Conservation (phyloP, 306 rosid species). For the Vachellia collinsii region DNA sequence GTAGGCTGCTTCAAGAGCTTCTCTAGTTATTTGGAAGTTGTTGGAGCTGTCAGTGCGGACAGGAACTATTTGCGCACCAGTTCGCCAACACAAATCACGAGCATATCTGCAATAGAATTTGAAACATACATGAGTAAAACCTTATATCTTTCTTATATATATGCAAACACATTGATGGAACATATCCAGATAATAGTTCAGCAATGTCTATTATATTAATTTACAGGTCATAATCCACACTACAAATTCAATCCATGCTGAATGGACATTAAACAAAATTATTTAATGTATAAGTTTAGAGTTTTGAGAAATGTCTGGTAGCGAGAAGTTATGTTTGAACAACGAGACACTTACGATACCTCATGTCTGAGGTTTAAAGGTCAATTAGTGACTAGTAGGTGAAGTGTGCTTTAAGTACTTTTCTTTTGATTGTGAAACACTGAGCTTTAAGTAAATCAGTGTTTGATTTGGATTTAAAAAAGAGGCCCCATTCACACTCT, state of each 20-base stretch:
- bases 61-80: conserved; percentile 7
- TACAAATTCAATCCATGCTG: no score
- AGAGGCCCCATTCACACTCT: neutral
- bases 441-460: neutral
- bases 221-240: no score
- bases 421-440: neutral
- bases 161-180: neutral
- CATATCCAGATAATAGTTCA: no score
- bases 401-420: neutral
- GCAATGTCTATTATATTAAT: no score
- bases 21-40: conserved; percentile 7
- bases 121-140: neutral
- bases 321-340: neutral
- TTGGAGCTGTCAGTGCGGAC: conserved; percentile 1
- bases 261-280: no score
- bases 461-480: neutral
- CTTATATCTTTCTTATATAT: no score
- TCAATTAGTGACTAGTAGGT: conserved; percentile 2
- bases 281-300: no score
- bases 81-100: conserved; percentile 18
- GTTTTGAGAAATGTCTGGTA: no score
- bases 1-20: conserved; percentile 13
- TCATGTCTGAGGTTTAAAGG: neutral
- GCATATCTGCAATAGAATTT: conserved; percentile 46
- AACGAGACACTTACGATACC: neutral